A percentile compares a stretch with the other conserved stretches of the same genome.
Evolutionary conservation across 2,329 filamentous ascomycete genomes (phyloP).

Genomic region (Colletotrichum graminicola): DNA sequence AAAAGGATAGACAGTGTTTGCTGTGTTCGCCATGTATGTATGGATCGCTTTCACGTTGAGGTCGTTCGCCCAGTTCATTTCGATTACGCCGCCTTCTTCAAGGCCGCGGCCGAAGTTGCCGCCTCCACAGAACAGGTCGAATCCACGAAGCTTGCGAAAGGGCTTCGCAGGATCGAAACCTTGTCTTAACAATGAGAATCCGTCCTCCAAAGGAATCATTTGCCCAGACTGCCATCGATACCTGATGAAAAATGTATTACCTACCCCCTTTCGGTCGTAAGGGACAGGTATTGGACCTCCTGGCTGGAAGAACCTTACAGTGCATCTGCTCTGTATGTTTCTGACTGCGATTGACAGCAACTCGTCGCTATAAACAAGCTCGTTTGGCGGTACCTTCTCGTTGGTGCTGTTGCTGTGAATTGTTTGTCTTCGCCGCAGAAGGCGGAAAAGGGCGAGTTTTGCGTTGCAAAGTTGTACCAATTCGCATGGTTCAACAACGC

Average conservation of each 20-base stretch:
- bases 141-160: constrained; percentile 62
- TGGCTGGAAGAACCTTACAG: constrained; percentile 66
- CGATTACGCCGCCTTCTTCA: constrained; percentile 76
- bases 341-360: constrained; percentile 52
- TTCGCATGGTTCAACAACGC: constrained; percentile 71
- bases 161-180: constrained; percentile 63
- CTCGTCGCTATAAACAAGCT: constrained; percentile 68
- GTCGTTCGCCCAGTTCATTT: constrained; percentile 78
- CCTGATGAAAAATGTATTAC: constrained; percentile 75
- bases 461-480: constrained; percentile 55
- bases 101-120: constrained; percentile 83
- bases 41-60: constrained; percentile 73
- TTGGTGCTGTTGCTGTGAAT: constrained; percentile 54
- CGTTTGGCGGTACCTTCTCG: constrained; percentile 61
- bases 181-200: constrained; percentile 57
- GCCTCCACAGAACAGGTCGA: constrained; percentile 83
- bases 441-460: constrained; percentile 59
- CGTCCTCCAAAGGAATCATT: constrained; percentile 45
- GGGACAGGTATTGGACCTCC: constrained; percentile 66
- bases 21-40: constrained; percentile 77
- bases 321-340: constrained; percentile 67
- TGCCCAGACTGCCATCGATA: constrained; percentile 46
- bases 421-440: constrained; percentile 62
- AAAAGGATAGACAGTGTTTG: constrained; percentile 64
- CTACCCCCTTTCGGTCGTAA: constrained; percentile 74